phyloP scores from a whole-genome alignment of 179 eudicot genomes.

The Vitellaria paradoxa region DNA sequence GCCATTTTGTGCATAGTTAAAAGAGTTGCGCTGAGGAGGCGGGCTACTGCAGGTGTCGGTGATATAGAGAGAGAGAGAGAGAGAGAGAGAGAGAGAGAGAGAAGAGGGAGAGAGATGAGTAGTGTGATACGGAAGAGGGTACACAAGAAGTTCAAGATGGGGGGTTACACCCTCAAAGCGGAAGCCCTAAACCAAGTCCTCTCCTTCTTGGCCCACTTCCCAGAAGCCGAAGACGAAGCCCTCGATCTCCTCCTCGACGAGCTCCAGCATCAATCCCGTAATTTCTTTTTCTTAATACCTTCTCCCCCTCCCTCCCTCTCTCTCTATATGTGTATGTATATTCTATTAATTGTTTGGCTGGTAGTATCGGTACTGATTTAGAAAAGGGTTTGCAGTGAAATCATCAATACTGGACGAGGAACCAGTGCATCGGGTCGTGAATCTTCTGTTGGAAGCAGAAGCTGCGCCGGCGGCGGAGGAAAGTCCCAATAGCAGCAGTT shows the following conservation, averaged over 20 bases:
- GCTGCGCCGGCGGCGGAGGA: slow-evolving; percentile 32
- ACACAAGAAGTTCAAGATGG: slow-evolving; percentile 68
- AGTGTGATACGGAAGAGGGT: slow-evolving; percentile 52
- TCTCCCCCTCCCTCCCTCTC: background rate
- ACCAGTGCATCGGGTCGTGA: slow-evolving; percentile 45
- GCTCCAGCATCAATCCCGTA: slow-evolving; percentile 60
- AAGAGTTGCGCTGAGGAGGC: too few species aligned
- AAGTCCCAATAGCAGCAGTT: slow-evolving; percentile 20
- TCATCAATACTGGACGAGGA: slow-evolving; percentile 77
- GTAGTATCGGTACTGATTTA: background rate
- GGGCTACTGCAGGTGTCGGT: too few species aligned
- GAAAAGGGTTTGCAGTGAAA: slow-evolving; percentile 49
- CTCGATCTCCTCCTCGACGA: slow-evolving; percentile 72
- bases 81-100: slow-evolving; percentile 19
- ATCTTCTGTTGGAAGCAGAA: slow-evolving; percentile 49
- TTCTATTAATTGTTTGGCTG: background rate
- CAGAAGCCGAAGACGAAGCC: slow-evolving; percentile 67
- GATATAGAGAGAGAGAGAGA: too few species aligned
- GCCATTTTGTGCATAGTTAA: too few species aligned
- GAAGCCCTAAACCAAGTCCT: slow-evolving; percentile 69
- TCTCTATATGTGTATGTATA: too few species aligned
- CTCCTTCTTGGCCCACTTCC: slow-evolving; percentile 49
- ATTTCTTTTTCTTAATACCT: background rate
- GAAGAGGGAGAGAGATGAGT: slow-evolving; percentile 37
- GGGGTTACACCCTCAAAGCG: slow-evolving; percentile 72